Evolutionary conservation across 139 green algal genomes (phyloP).

Genomic region (Yamagishiella unicocca): DNA sequence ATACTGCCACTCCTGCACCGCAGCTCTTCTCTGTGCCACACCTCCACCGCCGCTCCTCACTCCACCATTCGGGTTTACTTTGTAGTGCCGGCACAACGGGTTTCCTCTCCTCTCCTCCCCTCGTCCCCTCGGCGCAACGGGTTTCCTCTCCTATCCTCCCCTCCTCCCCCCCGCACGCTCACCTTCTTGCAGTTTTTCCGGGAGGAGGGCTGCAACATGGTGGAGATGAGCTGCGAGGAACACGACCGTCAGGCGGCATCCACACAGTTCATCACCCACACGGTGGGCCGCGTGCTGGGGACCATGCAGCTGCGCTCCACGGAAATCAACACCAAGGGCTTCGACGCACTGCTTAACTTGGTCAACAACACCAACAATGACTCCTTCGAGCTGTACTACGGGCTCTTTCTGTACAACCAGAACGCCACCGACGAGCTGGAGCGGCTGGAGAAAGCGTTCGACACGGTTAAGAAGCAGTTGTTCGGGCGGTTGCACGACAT

Average conservation of each 20-base stretch:
- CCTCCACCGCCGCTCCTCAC: too few species aligned
- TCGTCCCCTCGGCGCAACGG: too few species aligned
- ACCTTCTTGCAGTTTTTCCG: conserved; percentile 66
- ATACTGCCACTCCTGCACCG: too few species aligned
- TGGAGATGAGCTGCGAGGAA: conserved; percentile 98
- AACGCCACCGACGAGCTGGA: conserved; percentile 83
- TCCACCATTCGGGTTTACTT: too few species aligned
- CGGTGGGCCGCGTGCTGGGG: conserved; percentile 91
- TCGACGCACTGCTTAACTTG: conserved; percentile 92
- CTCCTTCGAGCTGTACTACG: conserved; percentile 99
- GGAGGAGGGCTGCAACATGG: conserved; percentile 96
- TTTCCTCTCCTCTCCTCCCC: too few species aligned
- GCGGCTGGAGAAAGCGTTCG: conserved; percentile 73
- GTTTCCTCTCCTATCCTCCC: too few species aligned
- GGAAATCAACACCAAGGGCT: conserved; percentile 95
- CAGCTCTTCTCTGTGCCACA: too few species aligned
- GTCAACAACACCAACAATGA: conserved; percentile 98
- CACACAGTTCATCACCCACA: conserved; percentile 99
- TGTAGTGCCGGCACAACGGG: too few species aligned
- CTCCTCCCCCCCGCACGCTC: not conserved
- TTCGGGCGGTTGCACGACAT: conserved; percentile 86
- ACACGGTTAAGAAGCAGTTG: conserved; percentile 90
- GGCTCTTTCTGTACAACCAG: conserved; percentile 99
- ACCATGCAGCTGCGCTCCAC: conserved; percentile 82
- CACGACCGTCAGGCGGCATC: conserved; percentile 94